Evolutionary conservation across 129 eudicot species (phyloP).

Genomic region (Escallonia rubra): DNA sequence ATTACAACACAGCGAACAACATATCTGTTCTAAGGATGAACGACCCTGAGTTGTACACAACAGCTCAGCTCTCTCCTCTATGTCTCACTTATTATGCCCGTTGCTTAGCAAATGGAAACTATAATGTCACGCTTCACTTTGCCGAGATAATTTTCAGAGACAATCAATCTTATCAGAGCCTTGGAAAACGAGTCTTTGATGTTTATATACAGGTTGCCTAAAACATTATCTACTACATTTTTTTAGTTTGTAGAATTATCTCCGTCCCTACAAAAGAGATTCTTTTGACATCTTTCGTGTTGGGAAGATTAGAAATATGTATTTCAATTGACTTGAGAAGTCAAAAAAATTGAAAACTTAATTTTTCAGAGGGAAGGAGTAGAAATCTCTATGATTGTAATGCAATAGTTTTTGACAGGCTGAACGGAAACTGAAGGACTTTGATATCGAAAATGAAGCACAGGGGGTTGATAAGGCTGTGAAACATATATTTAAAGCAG

Average conservation of each 20-base stretch:
- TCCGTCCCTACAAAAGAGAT: too few species aligned
- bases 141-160: slow-evolving; percentile 58
- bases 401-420: slow-evolving; percentile 24
- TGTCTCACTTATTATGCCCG: slow-evolving; percentile 64
- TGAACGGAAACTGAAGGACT: slow-evolving; percentile 29
- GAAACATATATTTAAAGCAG: neutral
- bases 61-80: slow-evolving; percentile 49
- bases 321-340: too few species aligned
- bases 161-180: slow-evolving; percentile 49
- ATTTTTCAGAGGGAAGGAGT: too few species aligned
- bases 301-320: too few species aligned
- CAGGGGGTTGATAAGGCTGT: slow-evolving; percentile 40
- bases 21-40: slow-evolving; percentile 26
- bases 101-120: slow-evolving; percentile 61
- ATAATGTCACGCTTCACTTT: slow-evolving; percentile 62
- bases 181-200: slow-evolving; percentile 72
- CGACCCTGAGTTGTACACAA: slow-evolving; percentile 33
- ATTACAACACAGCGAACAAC: slow-evolving; percentile 15
- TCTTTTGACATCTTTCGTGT: neutral
- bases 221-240: too few species aligned
- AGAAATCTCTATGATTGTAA: neutral
- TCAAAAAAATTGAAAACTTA: too few species aligned
- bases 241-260: neutral
- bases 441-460: slow-evolving; percentile 40
- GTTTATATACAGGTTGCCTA: slow-evolving; percentile 31